Base-by-base conservation (phyloP, 495 filamentous ascomycete species). In the Trichoderma orchidacearum region DNA sequence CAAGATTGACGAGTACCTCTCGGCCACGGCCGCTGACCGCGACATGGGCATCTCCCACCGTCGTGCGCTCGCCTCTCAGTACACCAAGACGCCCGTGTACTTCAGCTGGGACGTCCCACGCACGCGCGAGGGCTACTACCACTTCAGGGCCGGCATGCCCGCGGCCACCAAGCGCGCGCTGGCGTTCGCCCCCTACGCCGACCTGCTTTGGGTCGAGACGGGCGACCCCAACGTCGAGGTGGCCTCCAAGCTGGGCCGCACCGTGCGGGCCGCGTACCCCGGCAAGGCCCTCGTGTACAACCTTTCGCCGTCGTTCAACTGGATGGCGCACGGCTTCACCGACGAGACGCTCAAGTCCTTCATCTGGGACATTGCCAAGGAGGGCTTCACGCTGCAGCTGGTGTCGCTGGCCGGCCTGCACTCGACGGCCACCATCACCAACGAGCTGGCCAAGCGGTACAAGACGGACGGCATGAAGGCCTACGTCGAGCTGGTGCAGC, bases 151-250 rank as follows among this genome's bases (percentile, higher is more conserved):
- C 7, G 93, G 93, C 54, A 83, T 96, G 75, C 70, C 75, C 29
- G 90, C 92, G 0, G 93, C 93, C 1, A 95, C 89, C 35, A 96
- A 96, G 72, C 86, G 93, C 56, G 89, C 92, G 2, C 84, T 90
- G 58, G 87, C 84, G 41, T 98, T 95, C 58, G 90, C 80, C 3
- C 93, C 93, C 2, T 95, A 87, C 67, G 91, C 93, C 5, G 93
- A 98, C 66, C 84, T 98, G 5, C 81, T 98, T 18, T 98, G 93
- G 93, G 85, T 97, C 11, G 93, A 98, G 72, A 98, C 93, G 3
- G 93, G 87, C 30, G 84, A 89, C 63, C 93, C 93, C 8, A 80
- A 80, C 51, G 88, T 97, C 28, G 67, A 80, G 41, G 87, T 93
- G 50, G 88, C 87, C 2, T 72, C 74, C 5, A 73, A 74, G 56